Evolutionary conservation across 2,329 filamentous ascomycete species (phyloP).

Genomic region (Teratosphaeria zuluensis): DNA sequence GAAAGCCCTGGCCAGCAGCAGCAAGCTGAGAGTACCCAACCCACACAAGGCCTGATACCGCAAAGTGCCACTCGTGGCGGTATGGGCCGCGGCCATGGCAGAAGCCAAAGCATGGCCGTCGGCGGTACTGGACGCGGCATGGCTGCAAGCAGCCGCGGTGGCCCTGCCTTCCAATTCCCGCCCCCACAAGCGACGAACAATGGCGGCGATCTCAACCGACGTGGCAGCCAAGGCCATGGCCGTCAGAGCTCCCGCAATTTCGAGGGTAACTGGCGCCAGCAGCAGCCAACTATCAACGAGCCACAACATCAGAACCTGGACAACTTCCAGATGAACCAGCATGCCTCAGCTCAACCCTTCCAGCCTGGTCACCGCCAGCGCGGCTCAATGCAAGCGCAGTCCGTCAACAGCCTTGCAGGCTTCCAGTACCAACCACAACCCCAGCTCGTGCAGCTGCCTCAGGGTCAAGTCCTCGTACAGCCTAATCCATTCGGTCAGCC

Average conservation of each 20-base stretch:
- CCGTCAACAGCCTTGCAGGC: conserved; percentile 68
- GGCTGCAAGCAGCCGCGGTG: conserved; percentile 49
- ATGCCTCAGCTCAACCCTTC: conserved; percentile 62
- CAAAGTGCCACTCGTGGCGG: conserved; percentile 23
- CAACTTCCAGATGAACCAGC: conserved; percentile 61
- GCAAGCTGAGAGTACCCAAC: conserved; percentile 3
- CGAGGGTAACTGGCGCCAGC: conserved; percentile 95
- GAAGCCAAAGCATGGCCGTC: conserved; percentile 85
- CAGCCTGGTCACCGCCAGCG: conserved; percentile 86
- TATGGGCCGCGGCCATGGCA: conserved; percentile 41
- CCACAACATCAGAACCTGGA: conserved; percentile 43
- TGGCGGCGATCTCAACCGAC: conserved; percentile 60
- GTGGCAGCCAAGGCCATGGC: conserved; percentile 69
- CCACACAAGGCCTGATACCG: conserved; percentile 5
- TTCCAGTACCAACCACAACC: conserved; percentile 73
- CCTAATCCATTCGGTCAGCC: conserved; percentile 81
- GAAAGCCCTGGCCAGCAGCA: conserved; percentile 44
- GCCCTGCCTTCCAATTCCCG: conserved; percentile 61
- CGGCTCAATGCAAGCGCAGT: conserved; percentile 70
- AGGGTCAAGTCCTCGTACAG: conserved; percentile 68
- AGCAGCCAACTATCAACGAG: conserved; percentile 42
- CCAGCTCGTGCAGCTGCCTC: conserved; percentile 75
- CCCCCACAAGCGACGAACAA: conserved; percentile 39
- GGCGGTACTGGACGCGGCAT: conserved; percentile 55
- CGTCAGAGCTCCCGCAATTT: conserved; percentile 86